Evolutionary conservation across 352 stramenopile species (phyloP), one percentile per base, ranked within the genome.

Genomic region (Thalassiosira exigua): DNA sequence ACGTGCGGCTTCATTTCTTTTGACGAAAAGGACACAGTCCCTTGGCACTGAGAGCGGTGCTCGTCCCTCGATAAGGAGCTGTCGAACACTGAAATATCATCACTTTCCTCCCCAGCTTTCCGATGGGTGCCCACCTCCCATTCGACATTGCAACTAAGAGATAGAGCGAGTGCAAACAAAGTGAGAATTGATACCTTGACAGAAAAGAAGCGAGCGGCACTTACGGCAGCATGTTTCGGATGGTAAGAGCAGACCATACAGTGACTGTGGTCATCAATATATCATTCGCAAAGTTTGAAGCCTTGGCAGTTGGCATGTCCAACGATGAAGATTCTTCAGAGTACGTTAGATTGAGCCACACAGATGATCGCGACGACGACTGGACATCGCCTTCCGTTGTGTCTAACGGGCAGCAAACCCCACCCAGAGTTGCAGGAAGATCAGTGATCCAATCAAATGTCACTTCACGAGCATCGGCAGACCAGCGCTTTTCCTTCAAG

Each of bases 201-300:
- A n/a, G n/a, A n/a, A n/a, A n/a, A n/a, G n/a, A n/a, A n/a, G n/a
- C n/a, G n/a, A n/a, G n/a, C n/a, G n/a, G n/a, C 50, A 52, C 57
- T 66, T 44, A 66, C 12, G 86, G 84, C 39, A 91, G 51, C 74
- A 91, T 81, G 54, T 92, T 91, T 53, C 79, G 42, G 3, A 91
- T 59, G 24, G 78, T 88, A 19, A 90, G 27, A n/a, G 69, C 57
- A 24, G 75, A 74, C 66, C 88, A 86, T 14, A 91, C 56, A 33
- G 71, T 76, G 4, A 91, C 50, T 29, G 66, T 67, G 44, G 30
- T 79, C 53, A 59, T 30, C 36, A 44, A 14, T 14, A 14, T 14
- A 14, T 44, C 36, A 14, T 44, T 44, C 36, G 7, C 7, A 14
- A 41, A 17, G 1, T 64, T 32, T 56, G 2, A n/a, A n/a, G n/a